A percentile compares a stretch with the other conserved stretches of the same genome.
Conservation (phyloP, 2,329 filamentous ascomycete species). For the Verticillium albo-atrum region DNA sequence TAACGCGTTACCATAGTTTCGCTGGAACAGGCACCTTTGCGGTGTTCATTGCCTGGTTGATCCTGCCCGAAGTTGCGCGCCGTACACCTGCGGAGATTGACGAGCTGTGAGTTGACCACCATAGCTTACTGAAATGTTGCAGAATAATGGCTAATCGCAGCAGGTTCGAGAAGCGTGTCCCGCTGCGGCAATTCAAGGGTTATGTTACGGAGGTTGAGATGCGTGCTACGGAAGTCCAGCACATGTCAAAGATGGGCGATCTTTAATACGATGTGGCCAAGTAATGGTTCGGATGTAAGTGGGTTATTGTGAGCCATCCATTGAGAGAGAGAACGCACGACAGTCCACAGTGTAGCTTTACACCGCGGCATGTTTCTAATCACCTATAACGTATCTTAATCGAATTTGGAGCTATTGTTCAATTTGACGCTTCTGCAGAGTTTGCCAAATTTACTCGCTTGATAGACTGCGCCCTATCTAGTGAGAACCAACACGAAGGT, state of each 20-base stretch:
- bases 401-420: no score
- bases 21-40: slow-evolving; percentile 25
- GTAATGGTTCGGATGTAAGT: no score
- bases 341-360: no score
- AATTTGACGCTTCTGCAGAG: no score
- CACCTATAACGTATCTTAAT: no score
- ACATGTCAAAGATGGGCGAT: background rate
- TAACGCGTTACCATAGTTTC: slow-evolving; percentile 18
- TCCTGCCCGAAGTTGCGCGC: slow-evolving; percentile 28
- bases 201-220: slow-evolving; percentile 11
- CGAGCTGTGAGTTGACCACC: slow-evolving; percentile 25
- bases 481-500: no score
- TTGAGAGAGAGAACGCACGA: no score
- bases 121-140: background rate
- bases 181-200: slow-evolving; percentile 18
- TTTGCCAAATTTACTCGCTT: no score
- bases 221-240: background rate
- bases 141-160: background rate
- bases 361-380: no score
- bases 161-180: slow-evolving; percentile 18
- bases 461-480: no score
- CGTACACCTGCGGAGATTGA: slow-evolving; percentile 31
- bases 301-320: background rate
- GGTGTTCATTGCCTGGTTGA: slow-evolving; percentile 27
- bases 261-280: no score